phyloP scores from a whole-genome alignment of 1,139 yeast species.

The Suhomyces wounanorum region DNA sequence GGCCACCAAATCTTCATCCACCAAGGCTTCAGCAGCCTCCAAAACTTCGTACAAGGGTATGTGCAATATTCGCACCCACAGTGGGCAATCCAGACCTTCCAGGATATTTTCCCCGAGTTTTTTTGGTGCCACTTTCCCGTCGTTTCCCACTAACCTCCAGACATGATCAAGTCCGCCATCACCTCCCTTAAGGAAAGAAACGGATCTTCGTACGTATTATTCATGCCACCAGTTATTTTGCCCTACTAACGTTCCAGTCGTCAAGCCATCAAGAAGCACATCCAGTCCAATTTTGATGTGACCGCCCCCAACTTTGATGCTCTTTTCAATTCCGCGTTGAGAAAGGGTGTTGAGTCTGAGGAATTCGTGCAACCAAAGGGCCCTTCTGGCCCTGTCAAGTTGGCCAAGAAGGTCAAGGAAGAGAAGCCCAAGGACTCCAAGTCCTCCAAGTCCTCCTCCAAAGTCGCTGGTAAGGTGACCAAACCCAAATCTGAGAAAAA shows the following conservation, averaged over 20 bases:
- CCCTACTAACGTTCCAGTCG: constrained; percentile 42
- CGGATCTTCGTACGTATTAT: constrained; percentile 65
- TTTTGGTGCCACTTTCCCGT: neutral
- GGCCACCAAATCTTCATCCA: constrained; percentile 30
- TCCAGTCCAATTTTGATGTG: constrained; percentile 61
- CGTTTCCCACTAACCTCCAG: constrained; percentile 33
- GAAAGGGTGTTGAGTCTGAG: constrained; percentile 78
- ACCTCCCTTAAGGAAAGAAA: constrained; percentile 73
- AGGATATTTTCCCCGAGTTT: constrained; percentile 1
- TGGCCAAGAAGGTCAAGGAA: constrained; percentile 43
- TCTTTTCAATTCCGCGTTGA: constrained; percentile 75
- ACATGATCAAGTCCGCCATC: constrained; percentile 77
- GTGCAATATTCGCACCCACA: constrained; percentile 20
- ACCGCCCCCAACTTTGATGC: constrained; percentile 69
- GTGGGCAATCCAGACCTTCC: neutral
- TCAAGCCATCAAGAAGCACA: constrained; percentile 74
- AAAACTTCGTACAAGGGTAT: constrained; percentile 55
- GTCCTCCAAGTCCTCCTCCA: constrained; percentile 16
- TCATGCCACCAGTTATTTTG: too few species aligned
- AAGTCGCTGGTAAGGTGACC: constrained; percentile 17
- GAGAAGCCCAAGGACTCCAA: constrained; percentile 9
- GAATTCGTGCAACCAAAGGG: constrained; percentile 88
- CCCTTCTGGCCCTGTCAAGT: constrained; percentile 72
- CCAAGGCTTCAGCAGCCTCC: constrained; percentile 30
- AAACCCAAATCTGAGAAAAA: constrained; percentile 9